Base-by-base conservation (phyloP, 495 filamentous ascomycete species). In the Neurospora hispaniola region DNA sequence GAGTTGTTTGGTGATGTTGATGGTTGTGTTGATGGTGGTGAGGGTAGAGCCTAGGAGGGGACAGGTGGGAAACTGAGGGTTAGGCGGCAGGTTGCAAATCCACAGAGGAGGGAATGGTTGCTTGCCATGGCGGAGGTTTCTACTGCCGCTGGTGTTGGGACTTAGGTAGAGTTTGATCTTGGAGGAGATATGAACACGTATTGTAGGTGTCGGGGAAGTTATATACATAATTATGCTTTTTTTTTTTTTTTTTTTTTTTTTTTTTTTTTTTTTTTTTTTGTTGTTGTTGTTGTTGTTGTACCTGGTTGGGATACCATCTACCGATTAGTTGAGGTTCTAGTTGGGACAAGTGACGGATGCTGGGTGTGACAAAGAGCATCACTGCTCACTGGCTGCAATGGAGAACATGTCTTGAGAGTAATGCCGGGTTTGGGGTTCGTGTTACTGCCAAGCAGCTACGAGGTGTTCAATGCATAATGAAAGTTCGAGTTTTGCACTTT, bases 1-100 rank as follows among this genome's bases (percentile, higher is more conserved):
- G 76, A 75, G 66, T 11, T 79, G 71, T 48, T 41, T 31, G 39
- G 46, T 41, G 66, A 46, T 16, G 62, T 8, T 12, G 41, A 62
- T 62, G 31, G 54, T 3, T 16, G 12, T 62, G 54, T 27, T 31
- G 20, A 3, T 62, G 11, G 2, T 31, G 46, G 10, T 23, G 20
- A 20, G 18, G 18, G 46, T 54, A 20, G 46, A 12, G 20, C n/a
- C 9, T 54, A 12, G 44, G 27, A 46, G n/a, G n/a, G 44, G 18
- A 6, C 46, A 54, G 20, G 23, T 23, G 46, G 46, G 46, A 14
- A 62, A 44, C 8, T 23, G 23, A 12, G 23, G 11, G 23, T 62
- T 2, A 16, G 27, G 23, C 20, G 54, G 54, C 20, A 23, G 46
- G 46, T 54, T 11, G 46, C 43, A 7, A 43, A 18, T 43, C 18